phyloP scores from a whole-genome alignment of 331 rosid species.

The Quercus tomentella region DNA sequence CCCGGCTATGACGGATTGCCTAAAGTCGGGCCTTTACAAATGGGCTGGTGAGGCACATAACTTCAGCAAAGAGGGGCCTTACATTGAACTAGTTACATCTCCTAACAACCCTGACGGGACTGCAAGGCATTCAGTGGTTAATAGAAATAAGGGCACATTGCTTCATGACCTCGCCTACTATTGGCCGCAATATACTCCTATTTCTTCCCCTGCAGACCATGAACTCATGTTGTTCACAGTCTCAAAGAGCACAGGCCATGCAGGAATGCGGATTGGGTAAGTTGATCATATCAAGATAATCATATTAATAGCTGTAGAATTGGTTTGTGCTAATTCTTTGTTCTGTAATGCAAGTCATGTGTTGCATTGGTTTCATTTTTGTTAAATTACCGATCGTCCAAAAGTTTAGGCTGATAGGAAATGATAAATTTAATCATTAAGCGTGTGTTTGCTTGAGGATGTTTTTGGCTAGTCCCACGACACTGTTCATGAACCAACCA shows the following conservation, averaged over 20 bases:
- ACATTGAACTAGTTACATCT: constrained; percentile 83
- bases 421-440: too few species aligned
- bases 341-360: background rate
- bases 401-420: too few species aligned
- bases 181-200: constrained; percentile 97
- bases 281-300: background rate
- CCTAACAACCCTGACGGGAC: constrained; percentile 95
- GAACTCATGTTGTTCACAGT: constrained; percentile 74
- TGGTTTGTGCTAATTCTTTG: background rate
- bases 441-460: too few species aligned
- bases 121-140: constrained; percentile 50
- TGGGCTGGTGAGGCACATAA: constrained; percentile 85
- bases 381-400: too few species aligned
- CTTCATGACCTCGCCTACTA: constrained; percentile 90
- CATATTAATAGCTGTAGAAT: background rate
- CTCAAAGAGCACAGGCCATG: constrained; percentile 89
- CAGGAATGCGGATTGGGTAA: constrained; percentile 93
- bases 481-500: too few species aligned
- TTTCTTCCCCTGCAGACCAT: constrained; percentile 55
- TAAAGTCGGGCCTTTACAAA: constrained; percentile 80
- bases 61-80: constrained; percentile 55
- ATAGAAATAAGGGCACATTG: constrained; percentile 54
- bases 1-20: constrained; percentile 70
- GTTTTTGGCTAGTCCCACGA: too few species aligned
- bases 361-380: background rate